These are phyloP conservation scores for Fusarium sp. DNA, from an alignment of 2,329 filamentous ascomycete species.

Conservation along the genomic window DNA sequence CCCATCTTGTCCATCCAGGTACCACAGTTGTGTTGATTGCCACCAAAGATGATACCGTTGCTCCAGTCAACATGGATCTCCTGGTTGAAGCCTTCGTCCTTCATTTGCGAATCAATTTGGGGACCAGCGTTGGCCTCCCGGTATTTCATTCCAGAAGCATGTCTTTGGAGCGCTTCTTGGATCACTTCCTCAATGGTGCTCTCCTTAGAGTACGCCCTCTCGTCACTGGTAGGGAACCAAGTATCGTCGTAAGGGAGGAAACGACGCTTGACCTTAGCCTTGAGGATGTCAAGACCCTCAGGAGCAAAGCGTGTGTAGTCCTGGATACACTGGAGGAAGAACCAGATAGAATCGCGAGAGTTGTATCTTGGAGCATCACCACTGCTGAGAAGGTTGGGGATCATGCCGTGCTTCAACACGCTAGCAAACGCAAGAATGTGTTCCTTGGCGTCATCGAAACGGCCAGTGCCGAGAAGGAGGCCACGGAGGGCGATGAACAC, in stretches of 20 bases:
- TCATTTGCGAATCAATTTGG: constrained; percentile 92
- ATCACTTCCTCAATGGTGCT: constrained; percentile 90
- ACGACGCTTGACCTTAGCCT: constrained; percentile 81
- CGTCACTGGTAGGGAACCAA: constrained; percentile 86
- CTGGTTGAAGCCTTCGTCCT: constrained; percentile 89
- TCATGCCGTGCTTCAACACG: constrained; percentile 98
- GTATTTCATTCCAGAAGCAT: constrained; percentile 91
- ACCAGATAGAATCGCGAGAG: constrained; percentile 96
- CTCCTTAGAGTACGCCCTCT: constrained; percentile 84
- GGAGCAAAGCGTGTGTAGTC: constrained; percentile 89
- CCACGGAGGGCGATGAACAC: constrained; percentile 96
- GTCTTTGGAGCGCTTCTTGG: constrained; percentile 91
- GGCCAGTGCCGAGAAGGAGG: constrained; percentile 88
- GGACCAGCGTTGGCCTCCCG: constrained; percentile 94
- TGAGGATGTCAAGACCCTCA: constrained; percentile 76
- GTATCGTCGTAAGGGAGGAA: constrained; percentile 97
- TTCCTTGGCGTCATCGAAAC: constrained; percentile 88
- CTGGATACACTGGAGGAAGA: constrained; percentile 95
- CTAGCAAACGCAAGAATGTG: constrained; percentile 96
- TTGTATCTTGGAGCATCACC: constrained; percentile 93
- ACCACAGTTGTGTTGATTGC: constrained; percentile 93
- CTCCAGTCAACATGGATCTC: constrained; percentile 94
- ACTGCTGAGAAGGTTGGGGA: constrained; percentile 90
- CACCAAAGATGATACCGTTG: constrained; percentile 87
- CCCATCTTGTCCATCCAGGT: constrained; percentile 99